Percentiles rank a stretch among this genome's conserved stretches.
Evolutionary conservation across 495 filamentous ascomycete genomes (phyloP).

Genomic region (Barbatosphaeria neglecta): DNA sequence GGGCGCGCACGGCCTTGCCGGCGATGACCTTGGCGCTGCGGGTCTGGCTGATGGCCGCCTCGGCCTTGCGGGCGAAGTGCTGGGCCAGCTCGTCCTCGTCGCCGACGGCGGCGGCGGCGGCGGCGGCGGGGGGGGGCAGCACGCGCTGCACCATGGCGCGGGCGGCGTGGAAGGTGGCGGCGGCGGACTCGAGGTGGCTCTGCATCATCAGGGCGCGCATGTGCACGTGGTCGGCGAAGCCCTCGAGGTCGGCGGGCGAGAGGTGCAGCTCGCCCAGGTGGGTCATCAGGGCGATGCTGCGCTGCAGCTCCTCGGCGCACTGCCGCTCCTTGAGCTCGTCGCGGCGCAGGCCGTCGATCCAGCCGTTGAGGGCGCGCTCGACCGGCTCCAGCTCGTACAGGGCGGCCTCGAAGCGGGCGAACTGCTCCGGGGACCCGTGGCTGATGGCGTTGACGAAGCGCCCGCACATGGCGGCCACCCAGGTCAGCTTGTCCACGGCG

Average conservation of each 20-base stretch:
- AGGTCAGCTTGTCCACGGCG: constrained; percentile 72
- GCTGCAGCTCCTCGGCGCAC: constrained; percentile 66
- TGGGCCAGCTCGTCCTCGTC: constrained; percentile 53
- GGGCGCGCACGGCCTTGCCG: constrained; percentile 61
- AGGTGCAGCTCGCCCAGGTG: constrained; percentile 79
- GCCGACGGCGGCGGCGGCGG: no score
- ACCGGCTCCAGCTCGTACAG: constrained; percentile 87
- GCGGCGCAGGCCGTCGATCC: constrained; percentile 70
- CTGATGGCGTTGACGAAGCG: constrained; percentile 71
- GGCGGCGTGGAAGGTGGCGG: constrained; percentile 51
- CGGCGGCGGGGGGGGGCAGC: constrained; percentile 36
- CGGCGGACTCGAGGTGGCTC: constrained; percentile 68
- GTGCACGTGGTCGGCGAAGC: constrained; percentile 66
- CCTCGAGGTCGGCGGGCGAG: constrained; percentile 49
- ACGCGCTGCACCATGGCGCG: constrained; percentile 55
- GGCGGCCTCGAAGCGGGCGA: constrained; percentile 60
- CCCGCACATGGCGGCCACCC: constrained; percentile 71
- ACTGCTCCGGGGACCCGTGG: constrained; percentile 64
- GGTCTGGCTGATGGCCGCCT: constrained; percentile 59
- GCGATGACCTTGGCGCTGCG: constrained; percentile 77
- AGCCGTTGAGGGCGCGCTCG: constrained; percentile 76
- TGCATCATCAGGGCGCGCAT: constrained; percentile 66
- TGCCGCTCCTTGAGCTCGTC: constrained; percentile 82
- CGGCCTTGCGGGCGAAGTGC: constrained; percentile 58
- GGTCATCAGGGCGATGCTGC: constrained; percentile 71